Percentiles rank a stretch among this genome's conserved stretches.
These are phyloP conservation scores for Podila epigama DNA, from an alignment of 192 early-diverging fungal genomes.

Conservation along the genomic window DNA sequence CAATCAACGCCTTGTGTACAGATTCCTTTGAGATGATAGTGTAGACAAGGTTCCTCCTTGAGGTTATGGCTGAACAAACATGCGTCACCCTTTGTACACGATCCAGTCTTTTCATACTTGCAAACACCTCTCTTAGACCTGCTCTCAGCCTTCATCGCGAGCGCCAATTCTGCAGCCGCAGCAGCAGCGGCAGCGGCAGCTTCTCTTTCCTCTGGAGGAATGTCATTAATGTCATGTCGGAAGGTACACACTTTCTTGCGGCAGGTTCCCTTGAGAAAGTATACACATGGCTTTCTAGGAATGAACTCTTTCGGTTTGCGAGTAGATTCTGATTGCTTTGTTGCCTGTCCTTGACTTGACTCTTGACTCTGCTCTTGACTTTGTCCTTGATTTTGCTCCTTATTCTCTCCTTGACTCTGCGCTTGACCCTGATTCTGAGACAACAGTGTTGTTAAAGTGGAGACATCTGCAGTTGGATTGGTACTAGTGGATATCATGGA, in stretches of 20 bases:
- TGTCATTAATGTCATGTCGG: conserved; percentile 16
- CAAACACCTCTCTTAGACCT: conserved; percentile 14
- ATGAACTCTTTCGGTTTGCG: conserved; percentile 11
- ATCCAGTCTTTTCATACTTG: conserved; percentile 13
- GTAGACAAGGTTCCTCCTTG: conserved; percentile 11
- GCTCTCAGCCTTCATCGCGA: neutral
- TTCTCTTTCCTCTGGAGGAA: neutral
- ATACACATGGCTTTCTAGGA: conserved; percentile 18
- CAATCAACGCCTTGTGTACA: conserved; percentile 9
- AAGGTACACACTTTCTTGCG: conserved; percentile 15
- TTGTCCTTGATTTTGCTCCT: conserved; percentile 1
- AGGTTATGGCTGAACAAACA: conserved; percentile 20
- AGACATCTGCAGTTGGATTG: neutral
- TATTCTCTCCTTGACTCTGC: neutral
- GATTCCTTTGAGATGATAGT: conserved; percentile 10
- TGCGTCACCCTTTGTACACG: conserved; percentile 20
- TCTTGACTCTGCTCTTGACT: no score
- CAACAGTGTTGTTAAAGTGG: neutral
- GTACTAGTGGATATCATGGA: neutral
- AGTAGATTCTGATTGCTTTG: neutral
- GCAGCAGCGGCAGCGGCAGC: conserved; percentile 3
- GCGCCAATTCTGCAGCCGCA: neutral
- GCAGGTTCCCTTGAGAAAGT: conserved; percentile 23
- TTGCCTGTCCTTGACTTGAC: neutral
- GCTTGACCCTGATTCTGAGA: no score